Evolutionary conservation across 2,329 filamentous ascomycete genomes (phyloP), one percentile per base, ranked within the genome.

Genomic region (Orbilia ellipsospora): DNA sequence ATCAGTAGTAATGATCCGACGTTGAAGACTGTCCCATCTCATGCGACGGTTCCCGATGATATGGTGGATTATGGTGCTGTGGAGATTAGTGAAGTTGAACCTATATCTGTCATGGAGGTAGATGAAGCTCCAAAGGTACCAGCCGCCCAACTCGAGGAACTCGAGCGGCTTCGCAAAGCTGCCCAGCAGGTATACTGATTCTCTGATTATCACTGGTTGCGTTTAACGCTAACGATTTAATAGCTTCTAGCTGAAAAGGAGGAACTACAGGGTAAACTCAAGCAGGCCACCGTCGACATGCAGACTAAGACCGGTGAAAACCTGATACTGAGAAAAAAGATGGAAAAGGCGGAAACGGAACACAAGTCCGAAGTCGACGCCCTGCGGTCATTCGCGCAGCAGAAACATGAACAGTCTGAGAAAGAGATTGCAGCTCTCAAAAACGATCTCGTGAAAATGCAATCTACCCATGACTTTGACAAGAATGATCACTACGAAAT

Each of bases 11-110:
- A 70, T 63, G 60, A 72, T 31, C 60, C 15, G 23, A 63, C 63
- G 20, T 20, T 62, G 12, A 70, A 70, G 57, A 63, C 62, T 0
- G 31, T 48, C 4, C n/a, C 40, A n/a, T 59, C 28, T n/a, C 45
- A 56, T 16, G 18, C 57, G 8, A 23, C 50, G 7, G 66, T 63
- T 36, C 54, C 66, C 16, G 52, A 74, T 59, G 70, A 74, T 45
- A 74, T 74, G 70, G 70, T 74, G 13, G 70, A 74, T 20, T 74
- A 74, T 55, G 52, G 66, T 59, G 63, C 63, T 13, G 56, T 48
- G 10, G 57, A 54, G 20, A 48, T 26, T 16, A 15, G 13, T 10
- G 59, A 42, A 28, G 54, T 56, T 13, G 52, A 55, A 1, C 23
- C 48, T 23, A 42, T 13, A 4, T 23, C 20, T 5, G 52, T 12